A percentile compares a stretch with the other conserved stretches of the same genome.
These are phyloP conservation scores for Xylaria sp. DNA, from an alignment of 2,329 filamentous ascomycete species.

Conservation along the genomic window DNA sequence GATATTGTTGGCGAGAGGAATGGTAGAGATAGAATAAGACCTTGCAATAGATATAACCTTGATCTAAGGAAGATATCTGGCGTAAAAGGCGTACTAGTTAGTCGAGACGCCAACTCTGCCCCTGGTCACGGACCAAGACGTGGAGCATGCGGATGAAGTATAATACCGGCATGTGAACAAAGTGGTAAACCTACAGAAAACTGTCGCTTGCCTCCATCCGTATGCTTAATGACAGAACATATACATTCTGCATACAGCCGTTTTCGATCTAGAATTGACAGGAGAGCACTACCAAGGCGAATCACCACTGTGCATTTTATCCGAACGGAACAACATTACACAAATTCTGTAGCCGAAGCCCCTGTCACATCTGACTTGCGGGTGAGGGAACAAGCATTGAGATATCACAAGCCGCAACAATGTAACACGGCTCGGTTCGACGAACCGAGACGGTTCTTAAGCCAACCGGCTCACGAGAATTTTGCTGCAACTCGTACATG, in stretches of 20 bases:
- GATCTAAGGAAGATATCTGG: background rate
- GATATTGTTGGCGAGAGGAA: background rate
- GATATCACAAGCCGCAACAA: background rate
- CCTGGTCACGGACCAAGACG: background rate
- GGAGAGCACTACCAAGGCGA: background rate
- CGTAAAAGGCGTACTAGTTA: background rate
- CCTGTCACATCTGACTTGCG: background rate
- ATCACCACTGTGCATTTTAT: too few relatives aligned
- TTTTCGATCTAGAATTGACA: background rate
- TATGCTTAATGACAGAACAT: background rate
- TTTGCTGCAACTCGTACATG: background rate
- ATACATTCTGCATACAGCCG: background rate
- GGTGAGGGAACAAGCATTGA: background rate
- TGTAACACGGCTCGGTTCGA: slow-evolving; percentile 3
- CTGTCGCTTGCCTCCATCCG: background rate
- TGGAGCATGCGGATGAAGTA: background rate
- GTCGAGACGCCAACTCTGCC: background rate
- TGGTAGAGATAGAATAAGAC: background rate
- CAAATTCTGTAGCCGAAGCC: background rate
- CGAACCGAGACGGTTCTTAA: slow-evolving; percentile 7
- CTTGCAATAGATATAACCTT: slow-evolving; percentile 9
- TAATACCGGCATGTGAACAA: background rate
- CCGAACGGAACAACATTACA: slow-evolving; percentile 5
- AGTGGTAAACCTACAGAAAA: background rate
- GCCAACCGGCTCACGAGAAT: slow-evolving; percentile 6